phyloP scores from a whole-genome alignment of 2,329 filamentous ascomycete species.

The Cladosporium sp. region DNA sequence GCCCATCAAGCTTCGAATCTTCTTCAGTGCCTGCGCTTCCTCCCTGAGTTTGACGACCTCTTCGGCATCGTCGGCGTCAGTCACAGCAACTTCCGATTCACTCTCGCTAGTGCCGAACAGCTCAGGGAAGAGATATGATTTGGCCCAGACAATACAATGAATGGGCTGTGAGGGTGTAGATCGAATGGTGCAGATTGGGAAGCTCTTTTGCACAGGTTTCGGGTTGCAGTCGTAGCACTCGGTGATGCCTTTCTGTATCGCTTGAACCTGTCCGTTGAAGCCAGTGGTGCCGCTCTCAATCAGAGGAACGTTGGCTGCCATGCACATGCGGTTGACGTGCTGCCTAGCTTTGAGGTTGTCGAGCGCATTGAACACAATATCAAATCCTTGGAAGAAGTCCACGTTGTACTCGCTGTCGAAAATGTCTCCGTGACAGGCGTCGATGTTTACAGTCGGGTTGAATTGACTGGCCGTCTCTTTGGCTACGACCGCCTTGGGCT shows the following conservation, averaged over 20 bases:
- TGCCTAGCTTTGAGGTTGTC: constrained; percentile 92
- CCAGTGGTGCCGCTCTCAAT: constrained; percentile 97
- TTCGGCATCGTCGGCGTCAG: constrained; percentile 78
- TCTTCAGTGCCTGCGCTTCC: constrained; percentile 80
- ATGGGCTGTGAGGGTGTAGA: constrained; percentile 96
- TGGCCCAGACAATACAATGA: constrained; percentile 98
- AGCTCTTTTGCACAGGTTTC: constrained; percentile 88
- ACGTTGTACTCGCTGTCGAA: constrained; percentile 85
- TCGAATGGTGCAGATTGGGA: constrained; percentile 94
- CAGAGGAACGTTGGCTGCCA: constrained; percentile 84
- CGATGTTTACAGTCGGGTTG: constrained; percentile 82
- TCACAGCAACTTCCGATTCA: constrained; percentile 75
- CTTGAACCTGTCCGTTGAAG: constrained; percentile 96
- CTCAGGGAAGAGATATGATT: constrained; percentile 93
- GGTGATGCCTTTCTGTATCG: constrained; percentile 81
- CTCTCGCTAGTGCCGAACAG: constrained; percentile 92
- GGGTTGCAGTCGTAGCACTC: constrained; percentile 95
- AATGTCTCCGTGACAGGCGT: constrained; percentile 91
- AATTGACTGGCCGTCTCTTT: constrained; percentile 89
- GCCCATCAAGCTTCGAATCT: constrained; percentile 78
- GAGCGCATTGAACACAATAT: constrained; percentile 90
- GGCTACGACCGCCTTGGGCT: constrained; percentile 90
- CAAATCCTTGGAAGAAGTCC: constrained; percentile 81
- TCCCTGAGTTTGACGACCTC: constrained; percentile 86
- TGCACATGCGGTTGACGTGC: constrained; percentile 96